Base-by-base conservation (phyloP, 75 land plant genomes). In the Selaginella tamariscina region DNA sequence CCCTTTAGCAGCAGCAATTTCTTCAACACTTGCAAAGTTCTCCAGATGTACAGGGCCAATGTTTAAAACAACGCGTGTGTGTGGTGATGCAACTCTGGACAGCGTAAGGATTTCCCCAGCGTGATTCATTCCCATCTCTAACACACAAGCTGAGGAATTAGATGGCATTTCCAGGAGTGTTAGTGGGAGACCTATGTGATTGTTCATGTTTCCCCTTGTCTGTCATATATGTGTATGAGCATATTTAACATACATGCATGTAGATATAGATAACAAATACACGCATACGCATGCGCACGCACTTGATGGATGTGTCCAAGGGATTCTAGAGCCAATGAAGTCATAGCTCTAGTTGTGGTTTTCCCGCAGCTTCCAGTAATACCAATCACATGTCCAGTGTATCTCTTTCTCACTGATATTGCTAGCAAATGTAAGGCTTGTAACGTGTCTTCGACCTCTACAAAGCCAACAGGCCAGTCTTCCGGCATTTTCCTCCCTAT, bases 341-440 rank as follows among this genome's bases (percentile, higher is more conserved):
- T 64, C 84, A 82, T 82, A 54, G 65, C 69, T 28, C 72, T 73
- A 29, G 79, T 71, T 21, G 79, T 82, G 32, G 79, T 82, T 67
- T 82, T 82, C 32, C 82, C 84, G 5, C 33, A 74, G 65, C 84
- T 82, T 20, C 82, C 84, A 9, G 82, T 79, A 24, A 79, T 73
- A 18, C 78, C 84, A 27, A 82, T 78, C 15, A 82, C 74, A n/a
- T 55, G 31, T 18, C 83, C 81, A 44, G n/a, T 15, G 28, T 67
- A 82, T 32, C 75, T 75, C 0, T 69, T 59, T 66, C 83, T 71
- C 60, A 75, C 81, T 21, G 29, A 63, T 1, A 30, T 22, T 1
- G 75, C 82, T 64, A 82, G 54, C 0, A 55, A 67, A 1, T 79
- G 73, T 49, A 82, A 67, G 24, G 78, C 78, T 33, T 27, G 26